These are phyloP conservation scores for Chloranthus sessilifolius DNA, from an alignment of 164 flowering plant species.

Conservation along the genomic window DNA sequence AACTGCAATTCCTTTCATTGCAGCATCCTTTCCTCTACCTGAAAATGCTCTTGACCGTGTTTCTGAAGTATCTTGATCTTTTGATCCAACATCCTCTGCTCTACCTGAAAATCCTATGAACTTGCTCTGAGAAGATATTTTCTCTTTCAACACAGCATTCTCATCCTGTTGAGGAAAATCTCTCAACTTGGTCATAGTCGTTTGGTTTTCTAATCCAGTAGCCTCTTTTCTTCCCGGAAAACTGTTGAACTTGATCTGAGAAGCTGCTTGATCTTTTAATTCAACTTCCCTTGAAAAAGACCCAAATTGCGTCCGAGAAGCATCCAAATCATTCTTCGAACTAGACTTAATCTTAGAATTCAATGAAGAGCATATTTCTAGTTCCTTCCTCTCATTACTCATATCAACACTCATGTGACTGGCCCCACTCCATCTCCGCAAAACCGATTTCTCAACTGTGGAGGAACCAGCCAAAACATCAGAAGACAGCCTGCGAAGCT, in stretches of 20 bases:
- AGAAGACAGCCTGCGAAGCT: slow-evolving; percentile 68
- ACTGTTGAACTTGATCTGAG: slow-evolving; percentile 8
- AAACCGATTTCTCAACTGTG: slow-evolving; percentile 49
- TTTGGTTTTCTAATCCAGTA: too few species aligned
- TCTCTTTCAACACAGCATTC: slow-evolving; percentile 15
- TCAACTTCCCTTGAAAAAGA: too few species aligned
- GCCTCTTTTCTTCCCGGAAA: slow-evolving; percentile 24
- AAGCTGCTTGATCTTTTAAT: slow-evolving; percentile 24
- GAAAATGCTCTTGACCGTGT: slow-evolving; percentile 2
- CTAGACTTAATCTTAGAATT: slow-evolving; percentile 10
- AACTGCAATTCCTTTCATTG: slow-evolving; percentile 21
- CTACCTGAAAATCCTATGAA: slow-evolving; percentile 7
- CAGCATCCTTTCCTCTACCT: slow-evolving; percentile 1
- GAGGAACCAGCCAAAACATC: slow-evolving; percentile 37
- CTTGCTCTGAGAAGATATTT: slow-evolving; percentile 8
- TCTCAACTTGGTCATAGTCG: too few species aligned
- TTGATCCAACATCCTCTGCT: slow-evolving; percentile 10
- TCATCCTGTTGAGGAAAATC: too few species aligned
- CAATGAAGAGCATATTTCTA: slow-evolving; percentile 36
- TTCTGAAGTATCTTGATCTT: slow-evolving; percentile 4
- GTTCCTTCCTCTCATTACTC: slow-evolving; percentile 52
- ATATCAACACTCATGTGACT: slow-evolving; percentile 21
- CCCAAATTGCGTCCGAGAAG: too few species aligned
- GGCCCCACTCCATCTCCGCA: slow-evolving; percentile 95
- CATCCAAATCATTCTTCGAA: too few species aligned